Evolutionary conservation across 345 rosid species (phyloP).

Genomic region (Pseudoturritis turrita): DNA sequence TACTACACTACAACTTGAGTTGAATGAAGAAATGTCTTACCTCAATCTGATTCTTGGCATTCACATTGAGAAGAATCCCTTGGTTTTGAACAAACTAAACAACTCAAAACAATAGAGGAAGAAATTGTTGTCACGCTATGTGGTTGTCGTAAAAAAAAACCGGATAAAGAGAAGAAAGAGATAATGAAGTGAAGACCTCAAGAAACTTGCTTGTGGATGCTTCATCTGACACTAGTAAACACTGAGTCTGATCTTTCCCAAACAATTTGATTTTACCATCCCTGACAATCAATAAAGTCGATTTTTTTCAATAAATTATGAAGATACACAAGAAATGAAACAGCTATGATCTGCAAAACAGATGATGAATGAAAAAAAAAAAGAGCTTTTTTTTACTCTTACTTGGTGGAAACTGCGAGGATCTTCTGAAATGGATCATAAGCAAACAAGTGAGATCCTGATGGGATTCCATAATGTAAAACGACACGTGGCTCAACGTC

Average conservation of each 20-base stretch:
- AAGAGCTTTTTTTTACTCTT: constrained; percentile 3
- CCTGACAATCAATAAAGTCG: constrained; percentile 31
- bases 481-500: constrained; percentile 75
- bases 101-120: not conserved
- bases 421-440: constrained; percentile 62
- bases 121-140: not conserved
- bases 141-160: not conserved
- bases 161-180: not conserved
- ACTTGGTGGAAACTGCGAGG: constrained; percentile 77
- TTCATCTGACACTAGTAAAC: constrained; percentile 59
- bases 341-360: not conserved
- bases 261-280: constrained; percentile 81
- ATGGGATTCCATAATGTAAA: constrained; percentile 84
- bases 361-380: not conserved
- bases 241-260: constrained; percentile 72
- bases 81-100: constrained; percentile 66
- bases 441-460: constrained; percentile 61
- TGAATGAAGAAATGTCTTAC: constrained; percentile 36
- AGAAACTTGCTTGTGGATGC: constrained; percentile 59
- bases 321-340: not conserved
- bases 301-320: not conserved
- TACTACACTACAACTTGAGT: not conserved
- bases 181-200: constrained; percentile 44
- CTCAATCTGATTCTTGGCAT: constrained; percentile 66
- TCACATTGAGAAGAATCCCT: constrained; percentile 74